Conservation (phyloP, 2,329 filamentous ascomycete genomes). For the Fusarium sp. region DNA sequence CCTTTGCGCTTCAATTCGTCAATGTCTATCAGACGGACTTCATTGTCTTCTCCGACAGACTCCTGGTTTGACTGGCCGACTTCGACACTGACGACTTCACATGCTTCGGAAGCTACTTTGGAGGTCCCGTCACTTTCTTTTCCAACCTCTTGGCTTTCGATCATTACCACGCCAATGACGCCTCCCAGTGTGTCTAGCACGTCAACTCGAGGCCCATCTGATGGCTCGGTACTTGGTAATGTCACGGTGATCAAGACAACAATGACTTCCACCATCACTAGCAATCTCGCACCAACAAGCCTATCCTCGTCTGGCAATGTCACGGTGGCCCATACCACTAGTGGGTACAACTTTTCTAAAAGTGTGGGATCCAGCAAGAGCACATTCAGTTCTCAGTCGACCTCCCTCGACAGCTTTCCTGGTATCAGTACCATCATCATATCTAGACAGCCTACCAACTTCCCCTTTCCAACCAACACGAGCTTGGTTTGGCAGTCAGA, state of each 20-base stretch:
- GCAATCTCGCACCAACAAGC: constrained; percentile 4
- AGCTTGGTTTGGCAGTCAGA: constrained; percentile 15
- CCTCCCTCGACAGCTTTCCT: background rate
- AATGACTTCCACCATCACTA: constrained; percentile 28
- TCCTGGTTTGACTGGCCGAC: constrained; percentile 30
- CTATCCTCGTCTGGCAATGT: constrained; percentile 1
- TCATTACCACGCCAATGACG: constrained; percentile 17
- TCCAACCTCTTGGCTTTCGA: constrained; percentile 5
- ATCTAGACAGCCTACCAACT: constrained; percentile 8
- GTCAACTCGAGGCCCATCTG: background rate
- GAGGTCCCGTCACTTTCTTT: constrained; percentile 4
- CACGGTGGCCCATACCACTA: constrained; percentile 16
- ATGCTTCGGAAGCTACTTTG: background rate
- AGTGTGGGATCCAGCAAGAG: background rate
- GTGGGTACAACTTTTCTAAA: constrained; percentile 20
- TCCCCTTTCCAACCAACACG: constrained; percentile 27
- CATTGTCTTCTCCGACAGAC: background rate
- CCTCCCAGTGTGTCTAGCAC: constrained; percentile 5
- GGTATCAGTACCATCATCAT: constrained; percentile 15
- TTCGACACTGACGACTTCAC: constrained; percentile 9
- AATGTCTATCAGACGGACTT: background rate
- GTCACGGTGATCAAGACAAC: constrained; percentile 9
- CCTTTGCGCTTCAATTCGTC: constrained; percentile 8
- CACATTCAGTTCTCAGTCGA: background rate
- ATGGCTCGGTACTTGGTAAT: background rate